These are phyloP conservation scores for Arachis monticola DNA, from an alignment of 331 rosid species.

Conservation along the genomic window DNA sequence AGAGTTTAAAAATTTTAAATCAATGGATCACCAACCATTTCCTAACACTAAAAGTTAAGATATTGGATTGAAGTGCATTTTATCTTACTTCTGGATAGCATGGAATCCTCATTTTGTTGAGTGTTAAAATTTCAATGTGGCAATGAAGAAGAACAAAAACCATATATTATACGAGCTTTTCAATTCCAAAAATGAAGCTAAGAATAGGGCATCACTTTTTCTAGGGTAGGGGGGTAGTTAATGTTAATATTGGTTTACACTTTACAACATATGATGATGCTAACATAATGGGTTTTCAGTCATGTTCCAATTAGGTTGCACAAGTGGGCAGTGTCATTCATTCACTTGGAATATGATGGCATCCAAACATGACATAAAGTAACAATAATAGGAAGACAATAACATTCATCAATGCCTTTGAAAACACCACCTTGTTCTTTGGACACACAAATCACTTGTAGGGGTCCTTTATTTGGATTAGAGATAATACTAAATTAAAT, in stretches of 20 bases:
- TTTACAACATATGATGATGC: not conserved
- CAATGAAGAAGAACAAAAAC: no score
- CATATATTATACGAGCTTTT: not conserved
- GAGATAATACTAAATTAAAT: no score
- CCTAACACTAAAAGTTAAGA: not conserved
- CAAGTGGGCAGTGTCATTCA: slow-evolving; percentile 1
- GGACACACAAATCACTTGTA: not conserved
- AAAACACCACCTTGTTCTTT: not conserved
- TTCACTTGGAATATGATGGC: slow-evolving; percentile 30
- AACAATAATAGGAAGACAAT: not conserved
- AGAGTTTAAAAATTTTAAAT: not conserved
- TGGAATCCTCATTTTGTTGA: not conserved
- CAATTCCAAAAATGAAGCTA: not conserved
- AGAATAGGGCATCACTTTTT: not conserved
- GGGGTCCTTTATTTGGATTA: not conserved
- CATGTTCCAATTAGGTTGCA: not conserved
- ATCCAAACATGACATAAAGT: slow-evolving; percentile 7
- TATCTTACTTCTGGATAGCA: slow-evolving; percentile 2
- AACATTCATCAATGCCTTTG: not conserved
- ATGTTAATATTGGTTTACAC: not conserved
- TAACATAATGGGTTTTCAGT: slow-evolving; percentile 29
- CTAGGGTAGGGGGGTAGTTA: not conserved
- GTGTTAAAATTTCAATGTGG: not conserved
- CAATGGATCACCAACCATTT: slow-evolving; percentile 16
- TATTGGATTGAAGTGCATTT: not conserved